These are phyloP conservation scores for Thelonectria olida DNA, from an alignment of 2,329 filamentous ascomycete species.

Conservation along the genomic window DNA sequence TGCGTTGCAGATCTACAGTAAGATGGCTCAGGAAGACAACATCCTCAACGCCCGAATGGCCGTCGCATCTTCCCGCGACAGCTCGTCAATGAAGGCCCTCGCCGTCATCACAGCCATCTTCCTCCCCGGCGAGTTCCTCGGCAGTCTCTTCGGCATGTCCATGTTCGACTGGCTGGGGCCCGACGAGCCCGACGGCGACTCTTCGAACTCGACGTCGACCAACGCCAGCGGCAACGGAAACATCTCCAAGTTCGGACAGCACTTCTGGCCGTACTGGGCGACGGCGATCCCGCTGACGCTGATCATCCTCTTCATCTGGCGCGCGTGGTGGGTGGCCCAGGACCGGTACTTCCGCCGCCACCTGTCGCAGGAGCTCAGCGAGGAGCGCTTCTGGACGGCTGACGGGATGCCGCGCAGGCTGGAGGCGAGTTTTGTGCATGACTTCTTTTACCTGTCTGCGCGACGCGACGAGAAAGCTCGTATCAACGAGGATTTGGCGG, in stretches of 20 bases:
- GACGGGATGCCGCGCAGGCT: conserved; percentile 53
- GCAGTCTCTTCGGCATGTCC: conserved; percentile 56
- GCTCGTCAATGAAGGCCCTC: conserved; percentile 58
- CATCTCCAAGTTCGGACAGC: conserved; percentile 45
- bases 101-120: conserved; percentile 60
- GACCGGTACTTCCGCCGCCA: conserved; percentile 57
- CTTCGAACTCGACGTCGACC: background rate
- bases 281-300: conserved; percentile 54
- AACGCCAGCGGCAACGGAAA: conserved; percentile 1
- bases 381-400: conserved; percentile 58
- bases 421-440: conserved; percentile 53
- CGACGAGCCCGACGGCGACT: conserved; percentile 41
- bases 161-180: conserved; percentile 57
- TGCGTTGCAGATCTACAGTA: conserved; percentile 52
- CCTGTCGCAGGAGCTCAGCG: conserved; percentile 56
- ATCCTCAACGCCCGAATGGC: conserved; percentile 54
- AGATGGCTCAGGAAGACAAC: conserved; percentile 60
- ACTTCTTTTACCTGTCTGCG: conserved; percentile 54
- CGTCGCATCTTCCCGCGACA: conserved; percentile 52
- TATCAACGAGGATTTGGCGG: conserved; percentile 24
- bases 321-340: conserved; percentile 58
- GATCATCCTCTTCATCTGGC: conserved; percentile 53
- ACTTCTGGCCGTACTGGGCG: conserved; percentile 59
- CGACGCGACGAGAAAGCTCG: conserved; percentile 43
- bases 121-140: conserved; percentile 57